Evolutionary conservation across 441 rosid species (phyloP).

Genomic region (Kokia cookei): DNA sequence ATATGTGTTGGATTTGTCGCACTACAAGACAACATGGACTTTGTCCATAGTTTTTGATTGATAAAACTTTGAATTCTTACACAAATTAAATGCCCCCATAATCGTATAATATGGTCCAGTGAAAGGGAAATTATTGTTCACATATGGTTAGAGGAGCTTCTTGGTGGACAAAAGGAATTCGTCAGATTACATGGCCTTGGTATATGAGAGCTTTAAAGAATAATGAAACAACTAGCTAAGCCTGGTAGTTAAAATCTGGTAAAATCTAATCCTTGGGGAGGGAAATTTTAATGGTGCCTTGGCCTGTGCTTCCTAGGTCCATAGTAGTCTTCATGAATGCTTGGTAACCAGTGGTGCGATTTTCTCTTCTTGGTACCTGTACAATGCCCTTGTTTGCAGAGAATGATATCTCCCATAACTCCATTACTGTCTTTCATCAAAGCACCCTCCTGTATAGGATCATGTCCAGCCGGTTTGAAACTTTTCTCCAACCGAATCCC

Average conservation of each 20-base stretch:
- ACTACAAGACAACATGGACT: neutral
- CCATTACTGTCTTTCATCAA: slow-evolving; percentile 9
- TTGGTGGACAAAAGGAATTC: neutral
- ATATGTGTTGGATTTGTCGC: slow-evolving; percentile 1
- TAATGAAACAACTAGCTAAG: neutral
- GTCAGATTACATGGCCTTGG: slow-evolving; percentile 15
- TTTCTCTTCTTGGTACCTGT: slow-evolving; percentile 33
- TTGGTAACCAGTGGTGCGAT: slow-evolving; percentile 37
- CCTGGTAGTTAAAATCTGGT: neutral
- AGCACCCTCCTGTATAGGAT: slow-evolving; percentile 11
- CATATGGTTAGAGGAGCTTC: neutral
- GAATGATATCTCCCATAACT: slow-evolving; percentile 2
- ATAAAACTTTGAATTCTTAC: neutral
- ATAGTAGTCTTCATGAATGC: slow-evolving; percentile 57
- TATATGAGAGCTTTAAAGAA: neutral
- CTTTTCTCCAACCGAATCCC: slow-evolving; percentile 39
- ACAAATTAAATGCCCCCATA: neutral
- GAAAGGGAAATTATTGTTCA: neutral
- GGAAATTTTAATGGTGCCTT: slow-evolving; percentile 42
- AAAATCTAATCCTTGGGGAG: neutral
- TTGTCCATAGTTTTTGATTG: neutral
- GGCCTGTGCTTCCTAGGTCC: slow-evolving; percentile 59
- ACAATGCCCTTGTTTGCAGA: slow-evolving; percentile 25
- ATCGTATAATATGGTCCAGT: neutral
- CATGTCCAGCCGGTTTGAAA: slow-evolving; percentile 16